Evolutionary conservation across 1,139 yeast genomes (phyloP).

Genomic region (Protomyces inouyei): DNA sequence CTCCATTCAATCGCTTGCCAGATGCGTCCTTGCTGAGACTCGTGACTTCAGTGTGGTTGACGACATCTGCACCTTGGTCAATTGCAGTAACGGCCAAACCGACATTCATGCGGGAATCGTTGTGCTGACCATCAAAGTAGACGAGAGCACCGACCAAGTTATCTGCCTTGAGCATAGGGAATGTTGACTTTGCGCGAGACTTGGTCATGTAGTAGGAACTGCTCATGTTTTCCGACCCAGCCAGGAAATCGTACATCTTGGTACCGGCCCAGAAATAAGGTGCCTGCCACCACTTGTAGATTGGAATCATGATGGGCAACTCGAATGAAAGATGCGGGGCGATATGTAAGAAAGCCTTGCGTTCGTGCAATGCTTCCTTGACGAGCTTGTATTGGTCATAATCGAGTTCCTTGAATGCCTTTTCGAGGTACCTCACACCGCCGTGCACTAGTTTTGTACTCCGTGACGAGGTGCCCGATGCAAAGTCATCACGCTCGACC

Average conservation of each 20-base stretch:
- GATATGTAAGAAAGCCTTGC: slow-evolving; percentile 80
- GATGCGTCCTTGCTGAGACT: slow-evolving; percentile 59
- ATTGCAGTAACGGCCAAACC: slow-evolving; percentile 82
- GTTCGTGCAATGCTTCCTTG: slow-evolving; percentile 87
- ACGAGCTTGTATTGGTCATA: slow-evolving; percentile 89
- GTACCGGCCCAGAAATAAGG: slow-evolving; percentile 93
- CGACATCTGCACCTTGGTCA: slow-evolving; percentile 80
- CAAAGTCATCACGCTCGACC: slow-evolving; percentile 82
- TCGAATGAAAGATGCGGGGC: slow-evolving; percentile 89
- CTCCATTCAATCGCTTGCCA: slow-evolving; percentile 65
- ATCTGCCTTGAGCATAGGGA: slow-evolving; percentile 80
- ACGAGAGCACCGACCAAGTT: slow-evolving; percentile 85
- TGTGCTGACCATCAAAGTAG: slow-evolving; percentile 92
- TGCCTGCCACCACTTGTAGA: slow-evolving; percentile 86
- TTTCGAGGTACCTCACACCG: slow-evolving; percentile 91
- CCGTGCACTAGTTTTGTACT: slow-evolving; percentile 98
- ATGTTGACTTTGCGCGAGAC: slow-evolving; percentile 63
- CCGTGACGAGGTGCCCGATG: slow-evolving; percentile 87
- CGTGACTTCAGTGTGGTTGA: slow-evolving; percentile 79
- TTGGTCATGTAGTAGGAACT: slow-evolving; percentile 69
- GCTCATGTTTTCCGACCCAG: slow-evolving; percentile 82
- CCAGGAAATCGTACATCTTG: slow-evolving; percentile 87
- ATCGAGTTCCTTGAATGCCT: slow-evolving; percentile 69
- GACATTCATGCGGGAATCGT: slow-evolving; percentile 86
- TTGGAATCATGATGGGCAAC: slow-evolving; percentile 91